A percentile compares a stretch with the other conserved stretches of the same genome.
These are phyloP conservation scores for Solanum lignicaule DNA, from an alignment of 257 asterid species.

Conservation along the genomic window DNA sequence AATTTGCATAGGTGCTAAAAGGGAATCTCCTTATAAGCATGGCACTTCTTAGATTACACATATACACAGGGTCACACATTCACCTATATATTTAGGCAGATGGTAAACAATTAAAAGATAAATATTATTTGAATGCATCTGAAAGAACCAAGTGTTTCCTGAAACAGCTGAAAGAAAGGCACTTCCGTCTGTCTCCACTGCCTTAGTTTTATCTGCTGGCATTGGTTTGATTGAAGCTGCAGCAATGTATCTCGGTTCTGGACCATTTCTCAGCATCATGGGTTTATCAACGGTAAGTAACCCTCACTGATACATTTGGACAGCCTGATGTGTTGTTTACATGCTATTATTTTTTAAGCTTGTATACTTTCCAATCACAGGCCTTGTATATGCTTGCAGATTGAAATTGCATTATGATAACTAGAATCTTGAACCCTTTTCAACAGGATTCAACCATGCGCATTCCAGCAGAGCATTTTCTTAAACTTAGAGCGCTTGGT, in stretches of 20 bases:
- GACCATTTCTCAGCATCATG: conserved; percentile 30
- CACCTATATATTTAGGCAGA: background rate
- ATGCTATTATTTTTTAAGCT: background rate
- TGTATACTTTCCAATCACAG: background rate
- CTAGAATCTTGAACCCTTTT: background rate
- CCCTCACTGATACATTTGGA: background rate
- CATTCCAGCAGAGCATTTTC: conserved; percentile 28
- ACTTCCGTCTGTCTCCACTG: conserved; percentile 35
- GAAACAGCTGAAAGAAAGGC: conserved; percentile 21
- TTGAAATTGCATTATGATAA: background rate
- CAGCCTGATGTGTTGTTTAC: background rate
- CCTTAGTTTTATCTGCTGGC: conserved; percentile 27
- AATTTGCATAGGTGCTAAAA: background rate
- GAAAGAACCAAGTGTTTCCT: background rate
- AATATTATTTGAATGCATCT: background rate
- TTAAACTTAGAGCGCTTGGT: conserved; percentile 38
- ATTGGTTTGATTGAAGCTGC: conserved; percentile 32
- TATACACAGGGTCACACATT: background rate
- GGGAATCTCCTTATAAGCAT: background rate
- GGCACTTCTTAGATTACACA: background rate
- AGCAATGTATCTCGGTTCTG: conserved; percentile 31
- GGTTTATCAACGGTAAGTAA: conserved; percentile 24
- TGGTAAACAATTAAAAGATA: background rate
- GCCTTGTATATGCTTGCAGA: background rate
- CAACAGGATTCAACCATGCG: conserved; percentile 29